These are phyloP conservation scores for Brassica rapa DNA, from an alignment of 345 rosid genomes.

Conservation along the genomic window DNA sequence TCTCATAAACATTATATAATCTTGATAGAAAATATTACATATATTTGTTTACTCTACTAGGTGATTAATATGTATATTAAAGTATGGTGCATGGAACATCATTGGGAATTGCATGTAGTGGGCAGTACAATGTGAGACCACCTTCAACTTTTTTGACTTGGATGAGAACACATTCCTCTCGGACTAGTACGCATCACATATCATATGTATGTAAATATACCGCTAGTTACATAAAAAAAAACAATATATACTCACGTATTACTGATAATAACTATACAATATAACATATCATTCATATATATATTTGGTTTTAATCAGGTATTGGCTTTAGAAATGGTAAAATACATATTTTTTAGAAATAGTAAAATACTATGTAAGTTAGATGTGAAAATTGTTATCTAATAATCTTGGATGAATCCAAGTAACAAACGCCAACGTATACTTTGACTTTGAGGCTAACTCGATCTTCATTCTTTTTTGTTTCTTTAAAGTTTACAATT, in stretches of 20 bases:
- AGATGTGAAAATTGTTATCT: no score
- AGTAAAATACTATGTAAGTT: no score
- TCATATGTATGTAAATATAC: background rate
- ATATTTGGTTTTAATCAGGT: no score
- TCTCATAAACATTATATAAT: background rate
- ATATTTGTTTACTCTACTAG: no score
- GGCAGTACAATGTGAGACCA: constrained; percentile 44
- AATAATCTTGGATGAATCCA: constrained; percentile 20
- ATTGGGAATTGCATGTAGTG: constrained; percentile 57
- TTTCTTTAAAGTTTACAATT: background rate
- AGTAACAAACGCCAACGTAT: constrained; percentile 32
- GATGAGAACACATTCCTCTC: constrained; percentile 24
- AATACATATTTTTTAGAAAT: no score
- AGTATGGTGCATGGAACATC: constrained; percentile 40
- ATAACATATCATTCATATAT: no score
- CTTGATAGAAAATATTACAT: no score
- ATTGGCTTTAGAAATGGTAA: no score
- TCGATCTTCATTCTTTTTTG: constrained; percentile 1
- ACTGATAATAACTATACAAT: background rate
- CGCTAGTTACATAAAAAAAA: background rate
- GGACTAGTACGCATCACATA: constrained; percentile 3
- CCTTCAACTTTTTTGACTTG: constrained; percentile 39
- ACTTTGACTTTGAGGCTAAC: constrained; percentile 41
- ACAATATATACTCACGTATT: background rate
- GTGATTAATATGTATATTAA: constrained; percentile 16